phyloP scores from a whole-genome alignment of 805 yeast genomes.

The Spathaspora arborariae region DNA sequence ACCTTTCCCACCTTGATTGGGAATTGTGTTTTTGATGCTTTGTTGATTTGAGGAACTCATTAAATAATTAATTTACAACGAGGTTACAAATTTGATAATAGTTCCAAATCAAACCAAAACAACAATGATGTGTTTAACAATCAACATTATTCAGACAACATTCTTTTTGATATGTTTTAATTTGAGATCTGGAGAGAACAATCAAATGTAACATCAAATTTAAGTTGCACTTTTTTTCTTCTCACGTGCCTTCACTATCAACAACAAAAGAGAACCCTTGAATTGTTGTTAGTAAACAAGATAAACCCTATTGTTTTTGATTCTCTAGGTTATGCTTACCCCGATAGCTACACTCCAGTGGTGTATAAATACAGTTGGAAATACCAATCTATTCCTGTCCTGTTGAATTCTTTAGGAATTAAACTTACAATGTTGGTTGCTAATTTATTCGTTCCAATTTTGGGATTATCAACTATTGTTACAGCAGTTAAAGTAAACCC shows the following conservation, averaged over 20 bases:
- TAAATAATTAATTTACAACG: neutral
- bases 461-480: neutral
- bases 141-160: neutral
- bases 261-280: neutral
- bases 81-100: neutral
- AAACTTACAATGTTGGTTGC: neutral
- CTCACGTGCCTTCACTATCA: neutral
- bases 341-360: too few species aligned
- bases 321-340: too few species aligned
- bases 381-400: neutral
- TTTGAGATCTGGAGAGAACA: neutral
- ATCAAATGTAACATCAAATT: neutral
- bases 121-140: neutral
- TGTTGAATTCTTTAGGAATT: neutral
- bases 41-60: neutral
- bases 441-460: neutral
- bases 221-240: neutral
- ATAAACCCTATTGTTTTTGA: neutral
- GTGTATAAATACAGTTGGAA: neutral
- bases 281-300: neutral
- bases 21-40: neutral
- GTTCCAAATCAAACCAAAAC: neutral
- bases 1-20: neutral
- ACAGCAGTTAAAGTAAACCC: conserved; percentile 17
- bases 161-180: neutral